Percentiles rank a stretch among this genome's conserved stretches.
phyloP scores from a whole-genome alignment of 768 basidiomycete species.

The Termitomyces sp. region DNA sequence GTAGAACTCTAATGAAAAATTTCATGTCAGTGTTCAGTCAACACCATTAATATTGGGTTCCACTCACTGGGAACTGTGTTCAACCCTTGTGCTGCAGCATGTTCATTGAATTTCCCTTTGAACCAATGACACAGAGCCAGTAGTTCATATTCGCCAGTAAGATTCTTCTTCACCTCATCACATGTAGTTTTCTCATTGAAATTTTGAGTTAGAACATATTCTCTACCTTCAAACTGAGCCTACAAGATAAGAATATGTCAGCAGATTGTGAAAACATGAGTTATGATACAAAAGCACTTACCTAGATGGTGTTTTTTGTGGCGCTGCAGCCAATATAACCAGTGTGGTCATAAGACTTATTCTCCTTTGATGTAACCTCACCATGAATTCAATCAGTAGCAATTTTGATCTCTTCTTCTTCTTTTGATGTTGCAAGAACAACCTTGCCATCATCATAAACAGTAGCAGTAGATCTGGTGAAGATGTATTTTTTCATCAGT shows the following conservation, averaged over 20 bases:
- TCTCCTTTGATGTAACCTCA: background rate
- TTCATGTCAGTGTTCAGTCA: background rate
- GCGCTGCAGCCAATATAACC: conserved; percentile 14
- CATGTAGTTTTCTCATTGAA: conserved; percentile 3
- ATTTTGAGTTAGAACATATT: conserved; percentile 18
- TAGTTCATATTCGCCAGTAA: conserved; percentile 14
- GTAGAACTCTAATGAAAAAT: background rate
- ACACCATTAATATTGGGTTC: background rate
- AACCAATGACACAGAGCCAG: conserved; percentile 14
- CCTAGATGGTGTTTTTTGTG: conserved; percentile 18
- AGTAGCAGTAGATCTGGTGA: background rate
- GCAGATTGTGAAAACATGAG: background rate
- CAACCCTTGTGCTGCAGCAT: background rate
- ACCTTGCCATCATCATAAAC: background rate
- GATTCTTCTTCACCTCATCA: conserved; percentile 4
- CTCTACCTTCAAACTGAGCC: conserved; percentile 4
- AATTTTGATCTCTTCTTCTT: conserved; percentile 1
- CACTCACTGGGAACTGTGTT: background rate
- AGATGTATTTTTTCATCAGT: background rate
- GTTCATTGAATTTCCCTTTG: conserved; percentile 13
- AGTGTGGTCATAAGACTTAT: background rate
- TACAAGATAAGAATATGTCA: background rate
- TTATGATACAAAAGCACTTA: conserved; percentile 2
- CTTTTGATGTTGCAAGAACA: background rate
- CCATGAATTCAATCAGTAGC: background rate